Base-by-base conservation (phyloP, 176 grass and related monocot genomes). In the Neostapfia colusana region DNA sequence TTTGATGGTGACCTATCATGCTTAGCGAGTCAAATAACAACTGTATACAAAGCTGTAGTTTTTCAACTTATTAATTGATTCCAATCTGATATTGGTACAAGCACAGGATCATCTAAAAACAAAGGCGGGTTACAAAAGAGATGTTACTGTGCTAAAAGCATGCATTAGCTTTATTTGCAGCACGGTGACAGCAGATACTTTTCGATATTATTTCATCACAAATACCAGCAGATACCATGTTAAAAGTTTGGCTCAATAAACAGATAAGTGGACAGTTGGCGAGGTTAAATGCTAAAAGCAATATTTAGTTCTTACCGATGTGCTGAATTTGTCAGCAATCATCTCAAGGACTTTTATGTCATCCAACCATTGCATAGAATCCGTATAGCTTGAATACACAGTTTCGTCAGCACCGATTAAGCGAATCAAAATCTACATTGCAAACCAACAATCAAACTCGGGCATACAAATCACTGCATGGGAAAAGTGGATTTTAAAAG, bases 281-380 rank as follows among this genome's bases (percentile, higher is more conserved):
- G 42, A 83, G 56, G 60, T 46, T 65, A 44, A 62, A 76, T 75
- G 70, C 17, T 79, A 89, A 80, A 76, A 75, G 57, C 8, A 79
- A 72, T 69, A 14, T 70, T 81, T 78, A 62, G 75, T 72, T 85
- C 91, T 76, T 94, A 98, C 95, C 15, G 95, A 98, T 69, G 83
- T 92, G 76, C 91, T 86, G 50, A 98, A 98, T 69, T 98, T 98
- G 79, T 94, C 91, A 69, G 92, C 87, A 77, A 98, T 94, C 91
- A 98, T 92, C 84, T 98, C 95, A 72, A 98, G 95, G 78, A 94
- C 91, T 77, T 98, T 55, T 81, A 84, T 77, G 58, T 92, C 91
- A 81, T 98, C 95, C 79, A 98, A 78, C 91, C 95, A 98, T 61
- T 90, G 91, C 89, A 94, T 90, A 28, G 95, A 81, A 81, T 98